These are phyloP conservation scores for Cupressus sempervirens DNA, from an alignment of 75 land plant genomes.

Conservation along the genomic window DNA sequence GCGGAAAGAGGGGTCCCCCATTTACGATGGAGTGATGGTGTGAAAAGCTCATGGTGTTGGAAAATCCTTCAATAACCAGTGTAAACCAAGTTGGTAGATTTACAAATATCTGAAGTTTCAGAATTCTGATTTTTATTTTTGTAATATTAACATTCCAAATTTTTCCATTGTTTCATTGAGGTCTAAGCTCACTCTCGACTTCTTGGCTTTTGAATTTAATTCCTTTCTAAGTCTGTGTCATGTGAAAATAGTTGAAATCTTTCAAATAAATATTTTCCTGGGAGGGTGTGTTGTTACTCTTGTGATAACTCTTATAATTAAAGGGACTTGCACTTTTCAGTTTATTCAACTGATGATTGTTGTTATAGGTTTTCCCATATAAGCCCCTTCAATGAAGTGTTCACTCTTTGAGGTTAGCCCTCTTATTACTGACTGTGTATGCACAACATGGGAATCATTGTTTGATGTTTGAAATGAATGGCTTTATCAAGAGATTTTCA, in stretches of 20 bases:
- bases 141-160: no score
- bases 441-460: neutral
- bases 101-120: neutral
- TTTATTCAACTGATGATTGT: neutral
- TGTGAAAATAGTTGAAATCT: neutral
- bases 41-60: neutral
- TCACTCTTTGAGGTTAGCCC: neutral
- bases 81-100: neutral
- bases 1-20: no score
- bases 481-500: neutral
- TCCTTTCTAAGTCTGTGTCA: neutral
- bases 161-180: no score
- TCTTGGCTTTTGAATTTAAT: no score
- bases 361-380: neutral
- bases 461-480: neutral
- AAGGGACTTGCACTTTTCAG: neutral
- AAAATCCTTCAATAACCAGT: neutral
- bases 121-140: neutral
- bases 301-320: neutral
- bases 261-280: neutral
- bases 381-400: neutral
- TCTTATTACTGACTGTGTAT: neutral
- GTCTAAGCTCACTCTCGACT: no score
- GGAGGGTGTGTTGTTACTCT: neutral
- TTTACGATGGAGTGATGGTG: neutral